Evolutionary conservation across 345 rosid species (phyloP), one percentile per base, ranked within the genome.

Genomic region (Brassica nigra): DNA sequence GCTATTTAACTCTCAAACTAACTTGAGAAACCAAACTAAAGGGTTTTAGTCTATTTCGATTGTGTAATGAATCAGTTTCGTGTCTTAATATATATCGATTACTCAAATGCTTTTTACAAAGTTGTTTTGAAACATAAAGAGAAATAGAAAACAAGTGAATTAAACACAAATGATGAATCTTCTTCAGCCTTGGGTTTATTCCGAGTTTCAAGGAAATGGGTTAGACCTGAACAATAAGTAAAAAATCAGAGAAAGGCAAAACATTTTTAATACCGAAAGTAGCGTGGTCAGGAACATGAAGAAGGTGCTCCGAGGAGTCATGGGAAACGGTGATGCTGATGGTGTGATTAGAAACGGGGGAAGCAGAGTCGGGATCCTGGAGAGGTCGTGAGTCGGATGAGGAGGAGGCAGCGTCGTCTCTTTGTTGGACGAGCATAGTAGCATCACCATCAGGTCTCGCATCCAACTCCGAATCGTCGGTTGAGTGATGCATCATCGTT

Each of bases 241-340:
- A 0, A 18, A 18, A 18, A 23, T 23, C 27, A 23, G 27, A 23
- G 5, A 5, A 34, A 34, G 39, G 39, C 39, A 8, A 34, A 34
- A 34, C 8, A 23, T 23, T 23, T 23, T 23, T 23, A 37, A n/a
- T 5, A 94, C 98, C 93, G 71, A 92, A 89, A 77, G 93, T 85
- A 68, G 86, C 86, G 47, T 83, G 80, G 0, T 89, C 68, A 16
- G 90, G 87, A 20, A 87, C 83, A 42, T 63, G 71, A 68, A 92
- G 77, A 71, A 86, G 86, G 87, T 69, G 86, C 28, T 82, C 86
- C 2, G 88, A 62, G 4, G 92, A 75, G 74, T 86, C 91, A 65
- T 82, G 87, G 30, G 90, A 79, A 61, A 85, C 86, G 55, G 62
- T 75, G 73, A 92, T 80, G 52, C 75, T 85, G 71, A 89, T 80